Base-by-base conservation (phyloP, 2,329 filamentous ascomycete genomes). In the Penicillium sp. region DNA sequence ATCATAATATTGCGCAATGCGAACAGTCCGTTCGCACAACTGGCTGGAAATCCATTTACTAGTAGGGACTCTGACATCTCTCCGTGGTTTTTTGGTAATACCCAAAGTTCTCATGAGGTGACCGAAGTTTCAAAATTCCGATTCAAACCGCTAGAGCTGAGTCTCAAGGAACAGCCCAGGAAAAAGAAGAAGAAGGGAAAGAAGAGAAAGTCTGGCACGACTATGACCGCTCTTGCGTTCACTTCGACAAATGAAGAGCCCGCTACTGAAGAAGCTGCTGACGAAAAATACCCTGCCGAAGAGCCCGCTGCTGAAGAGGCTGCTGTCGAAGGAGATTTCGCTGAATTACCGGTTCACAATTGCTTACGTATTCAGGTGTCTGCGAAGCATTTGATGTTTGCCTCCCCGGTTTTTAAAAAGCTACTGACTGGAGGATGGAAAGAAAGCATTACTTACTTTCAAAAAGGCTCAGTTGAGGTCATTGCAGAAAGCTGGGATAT, bases 1-100 rank as follows among this genome's bases (percentile, higher is more conserved):
- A 42, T 51, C 32, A 51, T 58, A 42, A 32, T 51, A 18, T 51
- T 56, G 32, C 49, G 29, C 26, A 43, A 51, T 50, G 26, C 23
- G 14, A 7, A 39, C 35, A 23, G 26, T 23, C 35, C 45, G 8
- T 47, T 47, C 9, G 35, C 35, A 39, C 10, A 19, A 30, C 6
- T 30, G 9, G 27, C 14, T 45, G 42, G 18, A 34, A 45, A 34
- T 23, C 7, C 18, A 45, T 34, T 23, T 45, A 19, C 29, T 45
- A 14, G 27, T 34, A 32, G 14, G 4, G n/a, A 32, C 42, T 45
- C 29, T 23, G 18, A 34, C n/a, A 30, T 23, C 29, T 18, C 34
- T 45, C 42, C 29, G 6, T 45, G n/a, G 29, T 34, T 34, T 4
- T 45, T 45, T 34, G n/a, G 42, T 34, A 45, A 45, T 34, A 16